Percentiles rank a stretch among this genome's conserved stretches.
These are phyloP conservation scores for Pythium phragmiticola DNA, from an alignment of 352 stramenopile genomes.

Conservation along the genomic window DNA sequence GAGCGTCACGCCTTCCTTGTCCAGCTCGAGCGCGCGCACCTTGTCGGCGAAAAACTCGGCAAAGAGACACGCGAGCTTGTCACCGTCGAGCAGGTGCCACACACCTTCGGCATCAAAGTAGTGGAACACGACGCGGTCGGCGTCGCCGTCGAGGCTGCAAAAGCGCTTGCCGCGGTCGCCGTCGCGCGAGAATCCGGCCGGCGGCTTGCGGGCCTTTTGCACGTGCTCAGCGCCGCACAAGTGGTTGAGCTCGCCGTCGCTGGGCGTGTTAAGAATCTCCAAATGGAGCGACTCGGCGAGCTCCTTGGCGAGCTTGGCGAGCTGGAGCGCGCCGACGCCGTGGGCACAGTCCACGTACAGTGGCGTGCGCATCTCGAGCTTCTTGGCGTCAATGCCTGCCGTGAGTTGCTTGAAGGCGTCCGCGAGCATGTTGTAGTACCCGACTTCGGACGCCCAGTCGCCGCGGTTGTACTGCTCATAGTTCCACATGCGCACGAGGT, in stretches of 20 bases:
- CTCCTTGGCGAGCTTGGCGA: conserved; percentile 76
- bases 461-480: conserved; percentile 87
- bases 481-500: conserved; percentile 95
- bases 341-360: conserved; percentile 94
- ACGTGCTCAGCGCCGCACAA: conserved; percentile 96
- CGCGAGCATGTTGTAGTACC: conserved; percentile 95
- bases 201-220: conserved; percentile 92
- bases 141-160: conserved; percentile 97
- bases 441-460: conserved; percentile 88
- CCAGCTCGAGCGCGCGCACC: conserved; percentile 68
- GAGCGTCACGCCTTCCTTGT: conserved; percentile 84
- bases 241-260: conserved; percentile 93
- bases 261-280: conserved; percentile 78
- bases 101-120: conserved; percentile 77
- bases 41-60: conserved; percentile 93
- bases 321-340: conserved; percentile 87
- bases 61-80: conserved; percentile 98
- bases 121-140: conserved; percentile 98
- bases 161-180: conserved; percentile 74
- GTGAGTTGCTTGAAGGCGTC: conserved; percentile 92
- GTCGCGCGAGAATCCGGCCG: conserved; percentile 63
- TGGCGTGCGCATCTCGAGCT: conserved; percentile 68
- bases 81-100: conserved; percentile 94
- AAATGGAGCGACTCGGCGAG: conserved; percentile 77
- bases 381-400: conserved; percentile 73